Evolutionary conservation across 2,329 filamentous ascomycete species (phyloP), one percentile per base, ranked within the genome.

Genomic region (Penicillium sp.): DNA sequence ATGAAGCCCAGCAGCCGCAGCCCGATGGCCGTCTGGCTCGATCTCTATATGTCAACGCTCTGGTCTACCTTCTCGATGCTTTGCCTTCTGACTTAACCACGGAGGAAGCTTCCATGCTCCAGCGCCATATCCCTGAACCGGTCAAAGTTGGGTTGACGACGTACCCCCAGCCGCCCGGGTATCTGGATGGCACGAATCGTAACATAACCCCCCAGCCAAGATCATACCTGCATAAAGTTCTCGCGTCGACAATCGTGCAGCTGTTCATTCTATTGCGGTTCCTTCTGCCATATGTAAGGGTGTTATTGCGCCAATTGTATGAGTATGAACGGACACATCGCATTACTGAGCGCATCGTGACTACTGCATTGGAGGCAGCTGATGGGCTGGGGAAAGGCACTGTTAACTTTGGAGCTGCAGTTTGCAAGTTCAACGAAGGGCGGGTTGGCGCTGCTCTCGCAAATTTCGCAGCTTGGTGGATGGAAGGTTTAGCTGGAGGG

Each of bases 251-350:
- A 2, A 83, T 88, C 8, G 72, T 88, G 45, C 79, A 83, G 34
- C 53, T 85, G 2, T 85, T 89, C 61, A 69, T 89, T 5, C 61
- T 87, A 8, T 55, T 85, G 26, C 83, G 86, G 51, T 78, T 88
- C 46, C 59, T 88, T 16, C 69, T 87, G 11, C 86, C 87, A 1
- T 88, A 87, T 64, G 66, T 86, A 32, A 79, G 83, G 60, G 64
- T 81, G 5, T 69, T 88, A 13, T 62, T 86, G 14, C 76, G 77
- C 16, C 72, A 80, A 16, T 77, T 81, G 16, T 86, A 85, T 59
- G 63, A 80, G 47, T 86, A 87, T 60, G 88, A 92, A 68, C 81
- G 85, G 16, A 80, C 85, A 61, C 83, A 90, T 72, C 83, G 82
- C 59, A 78, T 92, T 57, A 85, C 81, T 0, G 82, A 86, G 65